Conservation (phyloP, 768 basidiomycete genomes). For the Rhodotorula toruloides region DNA sequence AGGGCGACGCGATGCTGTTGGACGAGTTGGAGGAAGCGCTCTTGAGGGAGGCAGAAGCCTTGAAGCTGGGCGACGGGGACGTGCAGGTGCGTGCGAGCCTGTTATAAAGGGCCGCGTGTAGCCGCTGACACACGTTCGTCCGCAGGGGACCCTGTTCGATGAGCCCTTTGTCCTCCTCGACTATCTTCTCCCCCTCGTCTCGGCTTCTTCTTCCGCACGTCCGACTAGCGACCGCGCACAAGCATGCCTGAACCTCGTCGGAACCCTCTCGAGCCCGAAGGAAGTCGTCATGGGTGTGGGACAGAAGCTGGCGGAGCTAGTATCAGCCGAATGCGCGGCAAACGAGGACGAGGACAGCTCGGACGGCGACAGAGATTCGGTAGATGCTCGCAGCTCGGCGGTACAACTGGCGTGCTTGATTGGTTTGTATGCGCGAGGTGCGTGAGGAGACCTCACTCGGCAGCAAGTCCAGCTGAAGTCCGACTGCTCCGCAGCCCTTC, state of each 20-base stretch:
- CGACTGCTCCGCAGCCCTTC: not conserved
- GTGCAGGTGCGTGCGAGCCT: not conserved
- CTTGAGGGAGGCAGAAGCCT: too few species aligned
- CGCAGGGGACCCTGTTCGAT: conserved; percentile 2
- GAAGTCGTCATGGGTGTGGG: conserved; percentile 8
- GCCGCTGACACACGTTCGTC: not conserved
- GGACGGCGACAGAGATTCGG: not conserved
- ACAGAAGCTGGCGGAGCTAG: not conserved
- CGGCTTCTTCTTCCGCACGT: not conserved
- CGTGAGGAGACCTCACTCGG: not conserved
- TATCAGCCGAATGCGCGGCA: not conserved
- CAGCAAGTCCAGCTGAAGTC: not conserved
- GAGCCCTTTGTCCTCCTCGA: conserved; percentile 9
- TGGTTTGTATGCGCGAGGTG: not conserved
- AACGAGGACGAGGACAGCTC: not conserved
- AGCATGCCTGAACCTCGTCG: not conserved
- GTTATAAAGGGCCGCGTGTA: too few species aligned
- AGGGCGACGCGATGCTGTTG: too few species aligned
- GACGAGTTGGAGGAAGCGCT: too few species aligned
- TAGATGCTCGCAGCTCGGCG: not conserved
- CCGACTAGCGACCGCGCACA: not conserved
- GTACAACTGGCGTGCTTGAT: not conserved
- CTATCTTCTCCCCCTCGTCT: conserved; percentile 3
- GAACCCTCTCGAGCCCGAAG: not conserved
- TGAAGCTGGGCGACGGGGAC: not conserved